A percentile compares a stretch with the other conserved stretches of the same genome.
Evolutionary conservation across 1,139 yeast species (phyloP).

Genomic region (Candida pseudocylindracea): DNA sequence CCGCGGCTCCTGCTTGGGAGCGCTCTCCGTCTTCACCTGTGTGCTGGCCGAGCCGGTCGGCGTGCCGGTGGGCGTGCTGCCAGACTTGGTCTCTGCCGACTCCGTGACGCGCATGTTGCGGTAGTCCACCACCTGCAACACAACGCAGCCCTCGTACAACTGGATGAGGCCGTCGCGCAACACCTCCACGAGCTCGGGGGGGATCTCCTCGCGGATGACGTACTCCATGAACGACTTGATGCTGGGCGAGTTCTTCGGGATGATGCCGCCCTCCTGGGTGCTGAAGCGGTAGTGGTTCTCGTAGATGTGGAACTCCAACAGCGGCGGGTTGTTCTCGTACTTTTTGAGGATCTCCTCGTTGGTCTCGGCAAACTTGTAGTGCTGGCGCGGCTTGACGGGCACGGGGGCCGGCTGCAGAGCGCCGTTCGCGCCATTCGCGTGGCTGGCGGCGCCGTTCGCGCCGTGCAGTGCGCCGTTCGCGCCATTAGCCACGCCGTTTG

Average conservation of each 20-base stretch:
- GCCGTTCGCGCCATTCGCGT: too few species aligned
- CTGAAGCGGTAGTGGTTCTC: slow-evolving; percentile 77
- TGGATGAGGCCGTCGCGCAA: slow-evolving; percentile 67
- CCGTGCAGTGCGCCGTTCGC: too few species aligned
- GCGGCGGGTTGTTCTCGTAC: slow-evolving; percentile 59
- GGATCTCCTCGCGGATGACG: slow-evolving; percentile 64
- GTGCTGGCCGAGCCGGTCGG: neutral
- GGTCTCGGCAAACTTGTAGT: slow-evolving; percentile 44
- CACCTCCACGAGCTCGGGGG: slow-evolving; percentile 76
- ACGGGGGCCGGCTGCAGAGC: neutral
- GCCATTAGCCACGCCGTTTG: too few species aligned
- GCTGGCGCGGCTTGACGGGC: neutral
- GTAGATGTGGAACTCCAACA: slow-evolving; percentile 73
- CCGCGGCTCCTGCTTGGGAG: slow-evolving; percentile 21
- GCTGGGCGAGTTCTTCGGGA: slow-evolving; percentile 66
- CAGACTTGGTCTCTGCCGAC: neutral
- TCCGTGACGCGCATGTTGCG: slow-evolving; percentile 6
- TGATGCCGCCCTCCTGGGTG: slow-evolving; percentile 44
- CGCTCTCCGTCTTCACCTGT: neutral
- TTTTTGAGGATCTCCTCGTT: slow-evolving; percentile 57
- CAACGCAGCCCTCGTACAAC: slow-evolving; percentile 76
- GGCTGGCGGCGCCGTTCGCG: too few species aligned
- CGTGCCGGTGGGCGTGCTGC: neutral
- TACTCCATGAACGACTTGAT: slow-evolving; percentile 60
- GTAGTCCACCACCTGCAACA: slow-evolving; percentile 70